A percentile compares a stretch with the other conserved stretches of the same genome.
Evolutionary conservation across 2,329 filamentous ascomycete species (phyloP).

Genomic region (Colletotrichum brevisporum): DNA sequence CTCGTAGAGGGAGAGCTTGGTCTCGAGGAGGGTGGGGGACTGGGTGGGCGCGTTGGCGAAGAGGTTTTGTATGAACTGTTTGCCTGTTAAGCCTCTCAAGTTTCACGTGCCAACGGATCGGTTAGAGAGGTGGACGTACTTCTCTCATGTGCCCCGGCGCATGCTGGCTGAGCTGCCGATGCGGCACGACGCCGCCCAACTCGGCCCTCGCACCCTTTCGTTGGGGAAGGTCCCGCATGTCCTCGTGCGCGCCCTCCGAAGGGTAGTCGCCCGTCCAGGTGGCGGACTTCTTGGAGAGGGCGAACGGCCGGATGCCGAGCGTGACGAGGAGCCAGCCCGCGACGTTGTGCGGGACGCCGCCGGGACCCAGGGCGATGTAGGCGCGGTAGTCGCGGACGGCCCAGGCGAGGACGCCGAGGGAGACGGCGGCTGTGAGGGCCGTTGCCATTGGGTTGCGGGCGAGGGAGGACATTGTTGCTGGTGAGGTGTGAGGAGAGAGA

Average conservation of each 20-base stretch:
- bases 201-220: conserved; percentile 11
- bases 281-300: conserved; percentile 18
- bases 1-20: conserved; percentile 50
- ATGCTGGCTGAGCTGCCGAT: conserved; percentile 35
- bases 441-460: no score
- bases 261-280: conserved; percentile 34
- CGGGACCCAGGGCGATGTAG: conserved; percentile 58
- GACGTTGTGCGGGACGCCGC: conserved; percentile 59
- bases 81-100: neutral
- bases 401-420: conserved; percentile 15
- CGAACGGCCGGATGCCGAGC: conserved; percentile 33
- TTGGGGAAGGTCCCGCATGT: conserved; percentile 7
- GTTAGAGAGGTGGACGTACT: neutral
- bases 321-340: conserved; percentile 54
- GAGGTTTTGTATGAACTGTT: conserved; percentile 24
- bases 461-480: no score
- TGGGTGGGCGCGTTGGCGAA: conserved; percentile 40
- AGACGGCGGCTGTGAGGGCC: conserved; percentile 6
- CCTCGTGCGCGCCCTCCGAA: conserved; percentile 3
- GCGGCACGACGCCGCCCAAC: conserved; percentile 34
- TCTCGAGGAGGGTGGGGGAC: conserved; percentile 48
- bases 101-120: neutral
- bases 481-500: no score
- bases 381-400: conserved; percentile 49
- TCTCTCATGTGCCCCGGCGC: conserved; percentile 35